Base-by-base conservation (phyloP, 2,329 filamentous ascomycete species). In the Microcyclospora tardicrescens region DNA sequence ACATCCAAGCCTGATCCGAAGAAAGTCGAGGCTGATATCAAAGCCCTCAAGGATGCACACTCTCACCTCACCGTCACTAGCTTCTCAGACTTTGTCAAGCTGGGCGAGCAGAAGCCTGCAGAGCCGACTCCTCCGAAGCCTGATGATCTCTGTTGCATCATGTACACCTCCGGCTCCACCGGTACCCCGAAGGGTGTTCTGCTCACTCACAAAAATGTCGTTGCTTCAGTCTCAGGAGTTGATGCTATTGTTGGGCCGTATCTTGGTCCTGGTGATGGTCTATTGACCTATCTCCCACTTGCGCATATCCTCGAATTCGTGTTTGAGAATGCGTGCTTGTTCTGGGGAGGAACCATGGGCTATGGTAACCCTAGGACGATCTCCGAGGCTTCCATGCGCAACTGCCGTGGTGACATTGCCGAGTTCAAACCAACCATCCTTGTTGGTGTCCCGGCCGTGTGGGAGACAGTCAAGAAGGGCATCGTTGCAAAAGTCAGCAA, bases 291-390 rank as follows among this genome's bases (percentile, higher is more conserved):
- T 61, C 75, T 98, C 11, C 91, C 91, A 2, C 78, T 93, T 38
- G 87, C 91, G 2, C 91, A 98, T 59, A 96, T 96, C 54, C 78
- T 98, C 53, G 91, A 98, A 62, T 91, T 94, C 62, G 82, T 89
- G 42, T 84, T 98, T 49, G 91, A 98, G 65, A 95, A 93, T 60
- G 69, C 89, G 6, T 84, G 82, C 42, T 64, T 98, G 44, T 91
- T 79, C 64, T 84, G 89, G 69, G 91, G 91, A 50, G 87, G 81
- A 51, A 87, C 82, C 27, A 79, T 98, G 67, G 91, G 91, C 41
- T 96, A 96, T 60, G 91, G 89, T 43, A 89, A 84, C 58, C 81
- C 86, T 13, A 79, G 84, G 53, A 96, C 91, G 0, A 71, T 98
- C 39, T 84, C 87, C 6, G 89, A 96, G 57, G 64, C 68, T 3